Conservation (phyloP, 345 rosid genomes). For the Lepidium didymum region DNA sequence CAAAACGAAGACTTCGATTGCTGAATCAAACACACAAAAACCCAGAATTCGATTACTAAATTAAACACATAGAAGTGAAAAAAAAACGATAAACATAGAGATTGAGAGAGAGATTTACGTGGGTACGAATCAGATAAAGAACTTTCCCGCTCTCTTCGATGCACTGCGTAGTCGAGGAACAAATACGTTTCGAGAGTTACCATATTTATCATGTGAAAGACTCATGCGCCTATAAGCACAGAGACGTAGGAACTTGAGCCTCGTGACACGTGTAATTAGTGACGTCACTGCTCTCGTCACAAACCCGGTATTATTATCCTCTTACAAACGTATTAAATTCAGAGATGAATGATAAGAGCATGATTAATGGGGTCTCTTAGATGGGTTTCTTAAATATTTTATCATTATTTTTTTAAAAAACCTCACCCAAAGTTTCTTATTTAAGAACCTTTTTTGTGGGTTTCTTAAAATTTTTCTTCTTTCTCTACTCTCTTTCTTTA, state of each 20-base stretch:
- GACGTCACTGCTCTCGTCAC: constrained; percentile 23
- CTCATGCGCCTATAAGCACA: neutral
- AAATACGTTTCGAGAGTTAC: neutral
- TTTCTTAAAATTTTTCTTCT: too few relatives aligned
- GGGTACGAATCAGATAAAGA: neutral
- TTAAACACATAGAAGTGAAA: neutral
- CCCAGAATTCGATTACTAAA: neutral
- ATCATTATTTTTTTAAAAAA: too few relatives aligned
- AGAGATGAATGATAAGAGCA: neutral
- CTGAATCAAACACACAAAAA: neutral
- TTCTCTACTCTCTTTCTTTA: too few relatives aligned
- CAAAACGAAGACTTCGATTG: neutral
- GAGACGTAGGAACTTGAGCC: neutral
- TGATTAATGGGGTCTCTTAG: too few relatives aligned
- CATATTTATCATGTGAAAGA: neutral
- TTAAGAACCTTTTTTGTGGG: too few relatives aligned
- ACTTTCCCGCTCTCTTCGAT: neutral
- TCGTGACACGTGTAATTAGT: constrained; percentile 1
- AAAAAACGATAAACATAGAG: neutral
- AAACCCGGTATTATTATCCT: neutral
- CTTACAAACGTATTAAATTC: neutral
- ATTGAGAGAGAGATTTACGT: neutral
- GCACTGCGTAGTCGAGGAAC: neutral
- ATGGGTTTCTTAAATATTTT: too few relatives aligned
- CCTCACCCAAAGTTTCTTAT: too few relatives aligned